Conservation (phyloP, 2,329 filamentous ascomycete species). For the Fusarium sp. region DNA sequence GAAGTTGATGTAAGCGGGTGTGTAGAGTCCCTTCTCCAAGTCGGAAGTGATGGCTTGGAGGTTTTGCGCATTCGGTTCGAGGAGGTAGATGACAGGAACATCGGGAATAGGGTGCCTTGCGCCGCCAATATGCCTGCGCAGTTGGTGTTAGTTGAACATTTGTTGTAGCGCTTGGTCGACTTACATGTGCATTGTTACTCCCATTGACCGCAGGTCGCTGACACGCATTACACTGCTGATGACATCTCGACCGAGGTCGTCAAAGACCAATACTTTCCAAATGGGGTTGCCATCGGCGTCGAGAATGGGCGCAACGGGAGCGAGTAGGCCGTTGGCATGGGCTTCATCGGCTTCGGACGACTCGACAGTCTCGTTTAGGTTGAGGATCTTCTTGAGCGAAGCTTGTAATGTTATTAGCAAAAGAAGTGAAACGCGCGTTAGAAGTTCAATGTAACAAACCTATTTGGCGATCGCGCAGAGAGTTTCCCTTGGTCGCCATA, state of each 20-base stretch:
- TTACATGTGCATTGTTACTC: conserved; percentile 96
- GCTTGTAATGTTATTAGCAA: conserved; percentile 64
- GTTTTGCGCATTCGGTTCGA: conserved; percentile 89
- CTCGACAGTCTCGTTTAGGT: conserved; percentile 84
- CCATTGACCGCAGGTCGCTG: conserved; percentile 91
- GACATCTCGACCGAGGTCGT: conserved; percentile 90
- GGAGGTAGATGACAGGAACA: conserved; percentile 95
- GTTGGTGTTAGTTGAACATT: conserved; percentile 46
- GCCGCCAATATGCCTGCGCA: conserved; percentile 80
- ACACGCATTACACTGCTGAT: conserved; percentile 97
- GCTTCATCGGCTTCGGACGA: conserved; percentile 74
- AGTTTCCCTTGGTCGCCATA: conserved; percentile 64
- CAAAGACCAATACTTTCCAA: conserved; percentile 98
- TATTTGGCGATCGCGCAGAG: conserved; percentile 67
- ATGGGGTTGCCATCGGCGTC: conserved; percentile 92
- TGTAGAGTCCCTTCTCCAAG: conserved; percentile 88
- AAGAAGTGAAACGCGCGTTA: not conserved
- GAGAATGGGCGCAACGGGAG: conserved; percentile 83
- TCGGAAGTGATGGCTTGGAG: conserved; percentile 87
- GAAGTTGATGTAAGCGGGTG: conserved; percentile 96
- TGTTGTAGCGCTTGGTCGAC: conserved; percentile 33
- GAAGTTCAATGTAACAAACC: conserved; percentile 49
- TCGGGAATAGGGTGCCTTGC: conserved; percentile 92
- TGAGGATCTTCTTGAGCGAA: conserved; percentile 95
- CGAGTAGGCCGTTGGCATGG: conserved; percentile 73